phyloP scores from a whole-genome alignment of 768 basidiomycete species.

The Mycena belliarum region DNA sequence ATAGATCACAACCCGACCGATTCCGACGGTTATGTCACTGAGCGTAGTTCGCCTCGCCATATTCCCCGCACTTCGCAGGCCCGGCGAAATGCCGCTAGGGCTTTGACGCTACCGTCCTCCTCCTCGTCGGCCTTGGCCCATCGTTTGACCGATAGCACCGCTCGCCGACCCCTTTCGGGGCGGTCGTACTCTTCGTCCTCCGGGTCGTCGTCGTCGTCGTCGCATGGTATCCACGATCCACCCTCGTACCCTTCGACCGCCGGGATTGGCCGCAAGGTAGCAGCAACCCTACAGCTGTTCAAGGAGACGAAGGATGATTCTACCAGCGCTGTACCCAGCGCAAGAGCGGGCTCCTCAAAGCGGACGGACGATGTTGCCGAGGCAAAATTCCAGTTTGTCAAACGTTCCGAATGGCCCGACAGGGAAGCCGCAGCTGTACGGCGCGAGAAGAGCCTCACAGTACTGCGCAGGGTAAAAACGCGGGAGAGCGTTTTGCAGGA shows the following conservation, averaged over 20 bases:
- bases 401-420: conserved; percentile 84
- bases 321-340: conserved; percentile 33
- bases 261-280: conserved; percentile 80
- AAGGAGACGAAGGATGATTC: conserved; percentile 62
- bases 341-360: conserved; percentile 37
- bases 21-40: conserved; percentile 48
- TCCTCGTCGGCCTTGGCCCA: conserved; percentile 33
- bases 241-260: conserved; percentile 33
- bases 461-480: conserved; percentile 56
- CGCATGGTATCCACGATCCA: conserved; percentile 29
- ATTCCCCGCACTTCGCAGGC: conserved; percentile 25
- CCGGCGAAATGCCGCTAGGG: conserved; percentile 34
- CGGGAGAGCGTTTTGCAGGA: conserved; percentile 42
- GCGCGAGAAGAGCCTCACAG: conserved; percentile 66
- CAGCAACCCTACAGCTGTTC: conserved; percentile 79
- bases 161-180: conserved; percentile 33
- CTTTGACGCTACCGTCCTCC: conserved; percentile 40
- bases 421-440: conserved; percentile 71
- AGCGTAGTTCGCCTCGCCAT: conserved; percentile 35
- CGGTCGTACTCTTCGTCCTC: conserved; percentile 37
- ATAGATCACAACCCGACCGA: conserved; percentile 37
- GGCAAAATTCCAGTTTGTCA: conserved; percentile 78
- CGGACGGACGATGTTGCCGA: conserved; percentile 59
- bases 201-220: conserved; percentile 35
- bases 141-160: conserved; percentile 29